Conservation (phyloP, 2,329 filamentous ascomycete species). For the Berkeleyomyces basicola region DNA sequence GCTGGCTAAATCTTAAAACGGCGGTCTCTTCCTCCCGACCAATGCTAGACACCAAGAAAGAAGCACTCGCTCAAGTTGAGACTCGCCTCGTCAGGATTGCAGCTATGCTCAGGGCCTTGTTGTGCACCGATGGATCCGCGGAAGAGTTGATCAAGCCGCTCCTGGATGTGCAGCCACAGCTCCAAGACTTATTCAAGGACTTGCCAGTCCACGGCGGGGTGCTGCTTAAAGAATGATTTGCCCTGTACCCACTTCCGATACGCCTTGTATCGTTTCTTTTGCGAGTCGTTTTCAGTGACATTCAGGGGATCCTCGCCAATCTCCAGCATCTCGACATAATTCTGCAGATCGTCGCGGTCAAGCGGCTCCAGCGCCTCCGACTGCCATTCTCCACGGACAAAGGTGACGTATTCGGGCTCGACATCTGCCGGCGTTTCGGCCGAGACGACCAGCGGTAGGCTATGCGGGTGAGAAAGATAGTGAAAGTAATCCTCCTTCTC, state of each 20-base stretch:
- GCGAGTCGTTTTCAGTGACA: slow-evolving; percentile 69
- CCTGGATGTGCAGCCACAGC: not conserved
- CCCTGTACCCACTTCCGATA: slow-evolving; percentile 90
- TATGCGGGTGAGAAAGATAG: slow-evolving; percentile 80
- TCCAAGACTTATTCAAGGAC: slow-evolving; percentile 2
- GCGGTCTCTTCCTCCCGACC: slow-evolving; percentile 14
- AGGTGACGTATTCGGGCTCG: slow-evolving; percentile 60
- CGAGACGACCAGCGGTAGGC: slow-evolving; percentile 66
- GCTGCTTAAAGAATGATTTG: slow-evolving; percentile 93
- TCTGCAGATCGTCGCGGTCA: slow-evolving; percentile 23
- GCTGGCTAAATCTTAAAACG: slow-evolving; percentile 42
- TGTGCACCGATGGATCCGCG: slow-evolving; percentile 4
- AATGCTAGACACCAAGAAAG: slow-evolving; percentile 13
- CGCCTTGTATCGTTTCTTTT: slow-evolving; percentile 91
- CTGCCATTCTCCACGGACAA: slow-evolving; percentile 49
- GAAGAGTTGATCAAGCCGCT: not conserved
- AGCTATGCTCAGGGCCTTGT: not conserved
- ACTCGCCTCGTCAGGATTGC: not conserved
- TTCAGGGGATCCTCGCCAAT: slow-evolving; percentile 72
- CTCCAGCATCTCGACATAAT: slow-evolving; percentile 62
- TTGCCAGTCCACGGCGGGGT: slow-evolving; percentile 36
- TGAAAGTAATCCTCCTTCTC: slow-evolving; percentile 77
- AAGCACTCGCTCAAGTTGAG: not conserved
- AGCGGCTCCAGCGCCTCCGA: slow-evolving; percentile 40
- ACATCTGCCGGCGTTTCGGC: slow-evolving; percentile 45